Evolutionary conservation across 2,329 filamentous ascomycete genomes (phyloP), one percentile per base, ranked within the genome.

Genomic region (Emericellopsis cladophorae): DNA sequence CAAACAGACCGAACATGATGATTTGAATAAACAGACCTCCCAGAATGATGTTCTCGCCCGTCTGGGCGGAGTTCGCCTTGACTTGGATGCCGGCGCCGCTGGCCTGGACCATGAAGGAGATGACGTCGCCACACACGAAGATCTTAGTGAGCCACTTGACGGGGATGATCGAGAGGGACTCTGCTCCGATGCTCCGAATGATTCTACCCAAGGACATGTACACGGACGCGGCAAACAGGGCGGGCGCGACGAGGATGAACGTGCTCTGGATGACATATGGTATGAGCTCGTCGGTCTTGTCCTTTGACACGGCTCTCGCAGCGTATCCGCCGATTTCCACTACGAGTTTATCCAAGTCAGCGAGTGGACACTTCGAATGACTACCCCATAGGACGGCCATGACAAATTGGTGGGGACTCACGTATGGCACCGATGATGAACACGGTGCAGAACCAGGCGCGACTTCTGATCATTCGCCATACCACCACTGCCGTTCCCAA

Each of bases 1-100:
- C 54, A 49, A 81, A 81, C 31, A 78, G 55, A 18, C 61, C 64
- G 45, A 81, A 79, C 42, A 73, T 65, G 34, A 73, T 32, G 21
- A 81, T 62, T 50, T 81, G 77, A 14, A 79, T 52, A 26, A 71
- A 52, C 3, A 81, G 57, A 2, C 77, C 76, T 1, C 48, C 67
- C 7, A 79, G 54, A n/a, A 80, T 67, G 38, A 79, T 58, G 15
- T 67, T 63, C 46, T 72, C 52, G n/a, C 35, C 55, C 52, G 10
- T 45, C 56, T 6, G 51, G 52, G 3, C 61, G 54, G 16, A 56
- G 31, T 35, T 31, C 8, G 12, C 12, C 9, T 9, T 12, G 26
- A 45, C 46, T 32, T 47, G 44, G 41, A 50, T 49, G 7, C 54
- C 57, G 21, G 51, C 56, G 7, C 54, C 57, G 39, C 45, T 46